Evolutionary conservation across 2,329 filamentous ascomycete species (phyloP).

Genomic region (Cyclaneusma minus): DNA sequence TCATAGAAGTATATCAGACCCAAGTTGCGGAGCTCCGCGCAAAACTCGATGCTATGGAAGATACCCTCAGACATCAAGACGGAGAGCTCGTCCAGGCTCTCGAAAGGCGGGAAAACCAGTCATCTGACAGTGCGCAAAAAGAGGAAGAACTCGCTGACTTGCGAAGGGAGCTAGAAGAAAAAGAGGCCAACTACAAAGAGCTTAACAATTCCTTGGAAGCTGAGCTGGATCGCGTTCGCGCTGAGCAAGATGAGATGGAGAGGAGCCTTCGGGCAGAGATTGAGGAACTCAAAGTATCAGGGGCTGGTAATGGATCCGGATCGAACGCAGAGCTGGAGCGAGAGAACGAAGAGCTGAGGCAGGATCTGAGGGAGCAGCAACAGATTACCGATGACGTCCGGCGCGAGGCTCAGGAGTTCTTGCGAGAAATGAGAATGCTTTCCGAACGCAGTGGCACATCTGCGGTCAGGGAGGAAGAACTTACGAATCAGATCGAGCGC

Average conservation of each 20-base stretch:
- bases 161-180: constrained; percentile 52
- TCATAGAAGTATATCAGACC: constrained; percentile 64
- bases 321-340: constrained; percentile 38
- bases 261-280: constrained; percentile 49
- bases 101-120: constrained; percentile 39
- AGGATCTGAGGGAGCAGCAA: constrained; percentile 56
- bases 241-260: constrained; percentile 49
- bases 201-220: constrained; percentile 67
- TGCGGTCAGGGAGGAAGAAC: constrained; percentile 66
- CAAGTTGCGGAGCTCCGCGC: constrained; percentile 62
- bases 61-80: constrained; percentile 53
- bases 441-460: constrained; percentile 66
- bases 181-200: constrained; percentile 57
- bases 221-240: constrained; percentile 60
- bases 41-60: constrained; percentile 59
- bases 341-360: constrained; percentile 55
- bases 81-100: constrained; percentile 47
- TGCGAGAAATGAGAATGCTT: constrained; percentile 78
- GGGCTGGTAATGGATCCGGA: constrained; percentile 14
- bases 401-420: constrained; percentile 64
- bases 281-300: constrained; percentile 29
- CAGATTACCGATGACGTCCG: constrained; percentile 77
- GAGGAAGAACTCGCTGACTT: constrained; percentile 57
- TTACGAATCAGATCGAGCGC: constrained; percentile 58
- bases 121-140: constrained; percentile 38